Evolutionary conservation across 257 asterid species (phyloP).

Genomic region (Verbascum thapsus): DNA sequence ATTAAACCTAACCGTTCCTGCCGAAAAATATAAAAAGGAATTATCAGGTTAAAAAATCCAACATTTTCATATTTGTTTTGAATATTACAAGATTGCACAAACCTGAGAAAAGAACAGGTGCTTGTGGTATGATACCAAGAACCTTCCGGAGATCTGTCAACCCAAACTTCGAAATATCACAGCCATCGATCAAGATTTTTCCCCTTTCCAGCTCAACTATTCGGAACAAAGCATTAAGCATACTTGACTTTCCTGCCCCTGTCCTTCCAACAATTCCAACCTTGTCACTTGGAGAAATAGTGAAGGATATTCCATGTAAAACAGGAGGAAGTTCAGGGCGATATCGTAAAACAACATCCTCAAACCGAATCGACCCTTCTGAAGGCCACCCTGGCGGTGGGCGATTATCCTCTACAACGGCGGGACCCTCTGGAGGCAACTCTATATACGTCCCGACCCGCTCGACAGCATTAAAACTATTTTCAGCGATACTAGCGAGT

Average conservation of each 20-base stretch:
- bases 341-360: conserved; percentile 78
- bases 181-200: conserved; percentile 75
- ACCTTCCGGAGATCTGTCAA: conserved; percentile 84
- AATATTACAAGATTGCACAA: conserved; percentile 25
- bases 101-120: conserved; percentile 99
- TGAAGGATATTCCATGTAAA: conserved; percentile 83
- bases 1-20: conserved; percentile 91
- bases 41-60: conserved; percentile 10
- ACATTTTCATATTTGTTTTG: background rate
- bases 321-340: conserved; percentile 98
- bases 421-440: conserved; percentile 78
- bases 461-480: conserved; percentile 91
- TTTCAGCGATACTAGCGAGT: conserved; percentile 92
- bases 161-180: conserved; percentile 78
- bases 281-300: conserved; percentile 80
- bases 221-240: conserved; percentile 94
- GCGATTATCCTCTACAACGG: conserved; percentile 65
- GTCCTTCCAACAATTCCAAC: conserved; percentile 98
- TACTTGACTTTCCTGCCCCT: conserved; percentile 98
- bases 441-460: conserved; percentile 91
- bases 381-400: conserved; percentile 99
- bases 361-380: conserved; percentile 75
- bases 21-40: conserved; percentile 24
- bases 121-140: conserved; percentile 95
- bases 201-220: conserved; percentile 90